phyloP scores from a whole-genome alignment of 495 filamentous ascomycete genomes.

The Daldinia childiae region DNA sequence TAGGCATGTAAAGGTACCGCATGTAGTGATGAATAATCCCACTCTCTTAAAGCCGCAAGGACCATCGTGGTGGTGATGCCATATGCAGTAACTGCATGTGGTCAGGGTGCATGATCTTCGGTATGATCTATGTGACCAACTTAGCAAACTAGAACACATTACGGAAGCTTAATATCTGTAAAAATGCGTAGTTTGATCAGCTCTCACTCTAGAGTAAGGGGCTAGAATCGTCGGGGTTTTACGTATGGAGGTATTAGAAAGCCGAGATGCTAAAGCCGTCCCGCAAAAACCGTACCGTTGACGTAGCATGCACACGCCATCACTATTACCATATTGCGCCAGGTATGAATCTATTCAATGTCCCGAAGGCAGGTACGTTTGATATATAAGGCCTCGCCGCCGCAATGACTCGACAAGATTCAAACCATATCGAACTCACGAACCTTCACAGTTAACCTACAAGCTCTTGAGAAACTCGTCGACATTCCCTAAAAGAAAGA shows the following conservation, averaged over 20 bases:
- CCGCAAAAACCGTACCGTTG: constrained; percentile 4
- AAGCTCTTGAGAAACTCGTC: neutral
- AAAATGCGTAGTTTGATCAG: neutral
- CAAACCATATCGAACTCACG: neutral
- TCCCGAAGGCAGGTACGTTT: no score
- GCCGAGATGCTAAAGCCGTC: constrained; percentile 6
- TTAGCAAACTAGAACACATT: neutral
- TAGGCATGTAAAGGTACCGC: no score
- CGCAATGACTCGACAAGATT: neutral
- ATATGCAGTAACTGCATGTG: neutral
- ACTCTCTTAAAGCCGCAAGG: neutral
- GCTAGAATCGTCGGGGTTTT: neutral
- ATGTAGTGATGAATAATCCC: neutral
- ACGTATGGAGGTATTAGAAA: neutral
- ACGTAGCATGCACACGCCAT: neutral
- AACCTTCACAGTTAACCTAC: neutral
- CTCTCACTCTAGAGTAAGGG: neutral
- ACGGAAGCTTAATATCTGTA: neutral
- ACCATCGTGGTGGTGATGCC: neutral
- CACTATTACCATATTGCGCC: neutral
- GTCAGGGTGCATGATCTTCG: neutral
- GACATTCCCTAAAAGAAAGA: neutral
- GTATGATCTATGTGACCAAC: neutral
- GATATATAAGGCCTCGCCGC: neutral
- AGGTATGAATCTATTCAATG: neutral